Evolutionary conservation across 2,329 filamentous ascomycete genomes (phyloP).

Genomic region (Teratosphaeria viscida): DNA sequence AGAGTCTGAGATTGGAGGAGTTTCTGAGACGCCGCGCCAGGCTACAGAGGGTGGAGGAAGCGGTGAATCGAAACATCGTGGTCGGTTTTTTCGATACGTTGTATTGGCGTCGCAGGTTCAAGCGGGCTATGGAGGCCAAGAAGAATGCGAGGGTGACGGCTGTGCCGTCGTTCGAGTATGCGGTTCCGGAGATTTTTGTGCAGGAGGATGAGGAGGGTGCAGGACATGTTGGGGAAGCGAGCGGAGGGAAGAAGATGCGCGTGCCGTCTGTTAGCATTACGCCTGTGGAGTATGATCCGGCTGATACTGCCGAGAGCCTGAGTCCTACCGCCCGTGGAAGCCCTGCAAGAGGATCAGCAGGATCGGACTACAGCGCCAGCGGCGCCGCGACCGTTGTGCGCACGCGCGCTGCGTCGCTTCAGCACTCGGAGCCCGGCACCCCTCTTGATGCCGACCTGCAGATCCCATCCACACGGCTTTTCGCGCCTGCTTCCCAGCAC

Average conservation of each 20-base stretch:
- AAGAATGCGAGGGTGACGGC: constrained; percentile 64
- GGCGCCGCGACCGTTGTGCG: constrained; percentile 5
- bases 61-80: constrained; percentile 80
- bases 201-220: constrained; percentile 40
- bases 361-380: not conserved
- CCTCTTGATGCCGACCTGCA: not conserved
- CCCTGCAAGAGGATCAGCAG: not conserved
- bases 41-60: constrained; percentile 88
- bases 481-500: constrained; percentile 8
- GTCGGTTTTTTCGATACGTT: constrained; percentile 92
- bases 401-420: constrained; percentile 21
- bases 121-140: constrained; percentile 61
- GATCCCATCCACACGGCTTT: not conserved
- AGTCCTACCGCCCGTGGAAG: not conserved
- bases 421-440: constrained; percentile 11
- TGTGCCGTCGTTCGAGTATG: constrained; percentile 56
- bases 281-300: constrained; percentile 20
- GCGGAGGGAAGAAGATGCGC: not conserved
- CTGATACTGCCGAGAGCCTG: constrained; percentile 23
- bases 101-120: constrained; percentile 78
- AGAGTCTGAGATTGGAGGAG: constrained; percentile 88
- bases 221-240: constrained; percentile 17
- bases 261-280: constrained; percentile 23
- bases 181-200: constrained; percentile 81
- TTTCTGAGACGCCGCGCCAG: constrained; percentile 83